A percentile compares a stretch with the other conserved stretches of the same genome.
Conservation (phyloP, 805 yeast genomes). For the Kodamaea lidongshanica region DNA sequence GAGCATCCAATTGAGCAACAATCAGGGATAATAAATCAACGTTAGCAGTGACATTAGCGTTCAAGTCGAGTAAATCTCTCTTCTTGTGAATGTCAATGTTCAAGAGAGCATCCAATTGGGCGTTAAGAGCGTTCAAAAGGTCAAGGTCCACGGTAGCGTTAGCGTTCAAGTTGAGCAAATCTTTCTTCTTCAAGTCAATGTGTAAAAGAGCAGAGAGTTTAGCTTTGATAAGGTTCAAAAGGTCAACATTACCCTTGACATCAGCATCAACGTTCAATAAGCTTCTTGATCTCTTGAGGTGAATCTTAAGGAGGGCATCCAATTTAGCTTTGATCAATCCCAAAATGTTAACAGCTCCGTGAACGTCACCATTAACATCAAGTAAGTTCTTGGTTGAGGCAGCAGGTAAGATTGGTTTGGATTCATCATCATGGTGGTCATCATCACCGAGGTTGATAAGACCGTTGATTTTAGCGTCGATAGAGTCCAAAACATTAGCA, state of each 20-base stretch:
- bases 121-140: conserved; percentile 2
- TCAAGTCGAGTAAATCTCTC: conserved; percentile 4
- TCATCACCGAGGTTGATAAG: too few relatives aligned
- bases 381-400: too few relatives aligned
- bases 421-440: too few relatives aligned
- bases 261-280: conserved; percentile 3
- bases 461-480: conserved; percentile 2
- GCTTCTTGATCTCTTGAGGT: conserved; percentile 5
- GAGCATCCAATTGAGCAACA: conserved; percentile 3
- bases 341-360: conserved; percentile 1
- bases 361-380: conserved; percentile 3
- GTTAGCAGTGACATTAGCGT: conserved; percentile 2
- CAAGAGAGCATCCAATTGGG: conserved; percentile 1
- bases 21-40: conserved; percentile 4
- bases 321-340: conserved; percentile 2
- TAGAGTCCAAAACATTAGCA: conserved; percentile 2
- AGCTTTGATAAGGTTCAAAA: conserved; percentile 2
- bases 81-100: conserved; percentile 1
- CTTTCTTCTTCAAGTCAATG: conserved; percentile 3
- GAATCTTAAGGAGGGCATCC: conserved; percentile 1
- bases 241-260: conserved; percentile 1
- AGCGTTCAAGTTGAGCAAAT: conserved; percentile 3
- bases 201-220: conserved; percentile 2
- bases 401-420: too few relatives aligned
- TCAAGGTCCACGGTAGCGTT: conserved; percentile 1